Evolutionary conservation across 176 grass and related monocot genomes (phyloP), one percentile per base, ranked within the genome.

Genomic region (Carex scoparia): DNA sequence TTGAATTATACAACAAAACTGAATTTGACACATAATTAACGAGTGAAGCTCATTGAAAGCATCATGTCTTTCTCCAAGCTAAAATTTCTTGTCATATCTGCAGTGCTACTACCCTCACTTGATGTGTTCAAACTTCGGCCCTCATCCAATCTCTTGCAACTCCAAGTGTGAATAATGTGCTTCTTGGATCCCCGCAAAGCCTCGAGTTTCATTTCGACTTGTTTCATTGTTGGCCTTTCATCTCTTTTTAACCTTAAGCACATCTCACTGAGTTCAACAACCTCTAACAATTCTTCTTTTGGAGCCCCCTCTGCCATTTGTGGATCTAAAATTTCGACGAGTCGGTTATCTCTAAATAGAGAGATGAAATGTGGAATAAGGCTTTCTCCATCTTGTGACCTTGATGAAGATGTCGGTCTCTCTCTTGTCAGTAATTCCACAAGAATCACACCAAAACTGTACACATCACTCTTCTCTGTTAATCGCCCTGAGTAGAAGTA

Each of bases 381-480:
- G 66, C 84, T 78, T 12, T 51, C 19, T 9, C 66, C 79, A 0
- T 54, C 16, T 11, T 65, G 59, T 12, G 84, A 77, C 68, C 59
- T 76, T 6, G 78, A 79, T 48, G 3, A 38, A 78, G 80, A 71
- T 15, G 76, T 80, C 1, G 89, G 89, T 48, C 85, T 88, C 46
- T 80, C 42, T 51, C 86, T 69, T 58, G 83, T 91, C 72, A 91
- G 61, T 64, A 91, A 56, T 70, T 91, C 86, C 19, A 88, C 81
- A 31, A 91, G 68, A 28, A 91, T 83, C 33, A 88, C 89, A 56
- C 89, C 78, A 14, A 88, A 91, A 65, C 89, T 88, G 8, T 91
- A 88, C 4, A 88, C 89, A 11, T 88, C 89, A 5, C 89, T 91
- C 69, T 91, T 91, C 32, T 86, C 86, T 3, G 89, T 88, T 28